These are phyloP conservation scores for Cardamine resedifolia DNA, from an alignment of 345 rosid genomes.

Conservation along the genomic window DNA sequence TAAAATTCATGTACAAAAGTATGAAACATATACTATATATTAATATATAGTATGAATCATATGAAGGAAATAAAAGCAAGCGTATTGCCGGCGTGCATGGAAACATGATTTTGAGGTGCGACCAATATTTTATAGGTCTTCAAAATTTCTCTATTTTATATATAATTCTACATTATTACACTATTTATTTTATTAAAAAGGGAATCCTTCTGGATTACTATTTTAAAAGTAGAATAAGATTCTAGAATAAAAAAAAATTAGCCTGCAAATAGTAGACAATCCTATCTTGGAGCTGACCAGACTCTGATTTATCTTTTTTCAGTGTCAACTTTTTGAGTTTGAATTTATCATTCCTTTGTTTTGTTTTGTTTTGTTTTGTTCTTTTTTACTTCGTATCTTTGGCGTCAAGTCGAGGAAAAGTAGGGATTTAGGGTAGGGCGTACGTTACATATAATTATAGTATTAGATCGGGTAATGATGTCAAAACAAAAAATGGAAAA, in stretches of 20 bases:
- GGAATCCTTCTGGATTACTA: background rate
- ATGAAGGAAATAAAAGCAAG: background rate
- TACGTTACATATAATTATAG: background rate
- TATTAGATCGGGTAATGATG: background rate
- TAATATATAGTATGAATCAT: background rate
- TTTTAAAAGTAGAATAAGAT: background rate
- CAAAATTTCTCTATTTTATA: no score
- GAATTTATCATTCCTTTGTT: background rate
- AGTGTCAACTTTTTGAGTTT: background rate
- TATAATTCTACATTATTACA: background rate
- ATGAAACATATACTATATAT: no score
- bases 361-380: background rate
- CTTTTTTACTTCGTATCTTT: constrained; percentile 15
- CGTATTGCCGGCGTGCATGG: constrained; percentile 19
- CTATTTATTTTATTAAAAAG: background rate
- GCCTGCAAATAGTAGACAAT: background rate
- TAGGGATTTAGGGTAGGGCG: constrained; percentile 15
- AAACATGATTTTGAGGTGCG: constrained; percentile 28
- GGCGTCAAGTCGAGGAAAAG: constrained; percentile 31
- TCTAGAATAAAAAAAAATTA: background rate
- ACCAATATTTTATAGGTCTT: no score
- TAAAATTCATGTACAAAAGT: background rate
- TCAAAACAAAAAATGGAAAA: no score
- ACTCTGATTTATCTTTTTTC: background rate
- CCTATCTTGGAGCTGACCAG: background rate